phyloP scores from a whole-genome alignment of 139 green algal genomes.

The Chlamydomonas sphaeroides region DNA sequence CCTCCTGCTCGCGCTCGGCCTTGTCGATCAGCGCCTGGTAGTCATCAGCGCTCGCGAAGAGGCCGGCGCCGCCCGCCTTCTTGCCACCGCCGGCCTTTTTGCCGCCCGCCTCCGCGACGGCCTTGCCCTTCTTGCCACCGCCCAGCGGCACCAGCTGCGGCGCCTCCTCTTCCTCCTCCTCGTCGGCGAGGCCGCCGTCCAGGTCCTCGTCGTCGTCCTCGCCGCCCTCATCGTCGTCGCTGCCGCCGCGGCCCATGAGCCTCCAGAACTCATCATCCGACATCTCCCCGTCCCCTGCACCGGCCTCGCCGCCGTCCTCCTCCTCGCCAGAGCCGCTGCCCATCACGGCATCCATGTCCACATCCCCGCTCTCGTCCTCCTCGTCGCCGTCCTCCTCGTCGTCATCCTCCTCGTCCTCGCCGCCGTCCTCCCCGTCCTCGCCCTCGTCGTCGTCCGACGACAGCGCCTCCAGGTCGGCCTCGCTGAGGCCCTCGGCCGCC shows the following conservation, averaged over 20 bases:
- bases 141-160: conserved; percentile 12
- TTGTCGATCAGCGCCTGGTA: conserved; percentile 48
- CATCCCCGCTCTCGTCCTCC: conserved; percentile 39
- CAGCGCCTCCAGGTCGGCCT: neutral
- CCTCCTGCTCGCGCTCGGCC: conserved; percentile 16
- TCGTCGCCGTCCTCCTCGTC: neutral
- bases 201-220: neutral
- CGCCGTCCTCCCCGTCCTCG: neutral
- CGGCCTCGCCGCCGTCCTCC: conserved; percentile 19
- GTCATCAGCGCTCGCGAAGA: conserved; percentile 74
- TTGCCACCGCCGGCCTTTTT: conserved; percentile 4
- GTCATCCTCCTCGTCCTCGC: neutral
- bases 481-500: neutral
- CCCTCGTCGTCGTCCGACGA: conserved; percentile 29
- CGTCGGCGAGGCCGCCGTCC: neutral
- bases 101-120: neutral
- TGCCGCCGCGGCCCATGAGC: conserved; percentile 8
- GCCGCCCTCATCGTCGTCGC: neutral
- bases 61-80: conserved; percentile 20
- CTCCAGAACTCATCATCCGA: conserved; percentile 23
- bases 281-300: too few relatives aligned
- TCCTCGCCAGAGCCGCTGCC: conserved; percentile 32
- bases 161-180: neutral
- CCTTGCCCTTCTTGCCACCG: conserved; percentile 25
- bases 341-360: neutral